Percentiles rank a stretch among this genome's conserved stretches.
Conservation (phyloP, 441 rosid genomes). For the Gossypium gossypioides region DNA sequence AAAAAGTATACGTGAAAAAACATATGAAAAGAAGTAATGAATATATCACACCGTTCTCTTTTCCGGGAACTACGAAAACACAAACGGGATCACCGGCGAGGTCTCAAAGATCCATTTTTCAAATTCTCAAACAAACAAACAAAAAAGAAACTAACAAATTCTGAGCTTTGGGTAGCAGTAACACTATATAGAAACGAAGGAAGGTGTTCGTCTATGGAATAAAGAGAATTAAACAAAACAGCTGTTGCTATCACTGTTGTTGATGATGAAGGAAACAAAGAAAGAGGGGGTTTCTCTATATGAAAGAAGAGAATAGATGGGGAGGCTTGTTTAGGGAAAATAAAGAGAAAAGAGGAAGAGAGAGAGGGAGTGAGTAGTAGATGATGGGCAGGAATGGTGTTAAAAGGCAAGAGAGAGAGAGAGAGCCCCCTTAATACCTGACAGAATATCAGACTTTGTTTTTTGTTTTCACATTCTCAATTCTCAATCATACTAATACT, state of each 20-base stretch:
- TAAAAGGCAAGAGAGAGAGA: conserved; percentile 13
- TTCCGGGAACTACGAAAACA: conserved; percentile 2
- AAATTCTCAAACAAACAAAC: background rate
- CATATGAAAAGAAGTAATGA: background rate
- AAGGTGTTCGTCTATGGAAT: conserved; percentile 18
- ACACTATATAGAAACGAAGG: conserved; percentile 10
- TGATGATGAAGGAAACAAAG: background rate
- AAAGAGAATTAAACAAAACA: background rate
- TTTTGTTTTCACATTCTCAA: conserved; percentile 21
- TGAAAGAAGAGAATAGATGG: background rate
- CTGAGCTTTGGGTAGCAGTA: background rate
- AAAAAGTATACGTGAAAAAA: background rate
- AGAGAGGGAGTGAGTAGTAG: background rate
- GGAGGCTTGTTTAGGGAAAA: background rate
- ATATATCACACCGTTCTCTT: background rate
- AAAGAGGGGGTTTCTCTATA: background rate
- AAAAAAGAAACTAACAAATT: background rate
- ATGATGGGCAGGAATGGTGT: conserved; percentile 20
- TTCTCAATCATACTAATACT: background rate
- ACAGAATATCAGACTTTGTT: conserved; percentile 46
- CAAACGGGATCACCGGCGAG: conserved; percentile 8
- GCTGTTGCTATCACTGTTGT: background rate
- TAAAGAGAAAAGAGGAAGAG: background rate
- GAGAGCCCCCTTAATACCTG: conserved; percentile 52
- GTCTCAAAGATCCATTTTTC: conserved; percentile 9